Evolutionary conservation across 768 basidiomycete species (phyloP).

Genomic region (Coprinopsis marcescibilis): DNA sequence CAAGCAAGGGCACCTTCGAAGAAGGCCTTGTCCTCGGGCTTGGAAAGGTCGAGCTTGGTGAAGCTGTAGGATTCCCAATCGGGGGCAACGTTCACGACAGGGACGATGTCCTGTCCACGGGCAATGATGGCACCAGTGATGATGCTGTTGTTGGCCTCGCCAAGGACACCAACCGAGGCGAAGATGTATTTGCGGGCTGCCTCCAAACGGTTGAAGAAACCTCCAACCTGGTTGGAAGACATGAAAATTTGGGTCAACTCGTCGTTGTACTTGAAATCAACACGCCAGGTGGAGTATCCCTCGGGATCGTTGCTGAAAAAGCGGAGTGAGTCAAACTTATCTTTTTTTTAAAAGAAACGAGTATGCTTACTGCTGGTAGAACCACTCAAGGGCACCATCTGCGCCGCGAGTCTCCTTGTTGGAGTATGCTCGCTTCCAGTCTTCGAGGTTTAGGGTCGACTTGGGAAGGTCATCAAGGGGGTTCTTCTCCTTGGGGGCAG

Average conservation of each 20-base stretch:
- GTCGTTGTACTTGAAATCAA: slow-evolving; percentile 95
- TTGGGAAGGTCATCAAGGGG: slow-evolving; percentile 90
- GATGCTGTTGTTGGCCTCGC: slow-evolving; percentile 67
- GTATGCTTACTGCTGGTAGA: slow-evolving; percentile 86
- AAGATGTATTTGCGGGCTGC: slow-evolving; percentile 96
- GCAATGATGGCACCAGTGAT: slow-evolving; percentile 80
- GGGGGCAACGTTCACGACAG: slow-evolving; percentile 76
- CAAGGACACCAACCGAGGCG: slow-evolving; percentile 88
- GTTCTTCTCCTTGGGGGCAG: slow-evolving; percentile 90
- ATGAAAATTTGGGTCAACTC: slow-evolving; percentile 92
- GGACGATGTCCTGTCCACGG: slow-evolving; percentile 69
- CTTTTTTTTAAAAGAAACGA: not conserved
- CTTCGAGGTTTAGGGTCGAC: slow-evolving; percentile 83
- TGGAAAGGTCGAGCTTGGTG: slow-evolving; percentile 69
- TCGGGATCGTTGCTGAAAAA: slow-evolving; percentile 69
- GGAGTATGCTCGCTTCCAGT: slow-evolving; percentile 97
- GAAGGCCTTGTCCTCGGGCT: slow-evolving; percentile 76
- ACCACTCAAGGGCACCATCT: slow-evolving; percentile 86
- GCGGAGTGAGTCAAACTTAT: not conserved
- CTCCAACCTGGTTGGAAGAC: slow-evolving; percentile 90
- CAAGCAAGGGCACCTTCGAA: slow-evolving; percentile 92
- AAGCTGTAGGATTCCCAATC: slow-evolving; percentile 89
- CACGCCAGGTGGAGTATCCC: slow-evolving; percentile 87
- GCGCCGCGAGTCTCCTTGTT: slow-evolving; percentile 93
- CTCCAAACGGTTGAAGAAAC: slow-evolving; percentile 98